Evolutionary conservation across 2,329 filamentous ascomycete species (phyloP).

Genomic region (Talaromyces sp.): DNA sequence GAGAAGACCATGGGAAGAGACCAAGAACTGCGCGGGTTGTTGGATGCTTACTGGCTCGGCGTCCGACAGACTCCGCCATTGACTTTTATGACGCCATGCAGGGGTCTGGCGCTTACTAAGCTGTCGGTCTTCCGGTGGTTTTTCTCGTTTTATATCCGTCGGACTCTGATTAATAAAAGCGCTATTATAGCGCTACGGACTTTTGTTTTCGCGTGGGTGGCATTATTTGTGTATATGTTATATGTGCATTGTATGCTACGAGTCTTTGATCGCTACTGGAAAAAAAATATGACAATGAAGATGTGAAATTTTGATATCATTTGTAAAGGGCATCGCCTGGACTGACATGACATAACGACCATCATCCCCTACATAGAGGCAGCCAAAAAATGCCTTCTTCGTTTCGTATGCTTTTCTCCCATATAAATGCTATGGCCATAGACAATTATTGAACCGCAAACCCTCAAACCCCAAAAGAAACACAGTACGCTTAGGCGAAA

Average conservation of each 20-base stretch:
- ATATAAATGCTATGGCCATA: constrained; percentile 38
- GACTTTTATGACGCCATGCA: not conserved
- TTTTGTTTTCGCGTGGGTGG: not conserved
- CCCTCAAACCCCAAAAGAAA: constrained; percentile 28
- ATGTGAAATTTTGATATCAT: constrained; percentile 31
- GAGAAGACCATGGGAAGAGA: constrained; percentile 11
- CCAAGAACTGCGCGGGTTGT: not conserved
- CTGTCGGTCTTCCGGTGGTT: not conserved
- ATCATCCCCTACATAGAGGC: constrained; percentile 28
- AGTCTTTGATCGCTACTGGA: not conserved
- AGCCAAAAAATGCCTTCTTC: constrained; percentile 29
- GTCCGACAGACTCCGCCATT: not conserved
- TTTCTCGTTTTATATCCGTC: constrained; percentile 1
- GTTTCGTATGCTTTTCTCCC: constrained; percentile 30
- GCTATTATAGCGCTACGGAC: not conserved
- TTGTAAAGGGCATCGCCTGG: constrained; percentile 33
- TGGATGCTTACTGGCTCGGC: not conserved
- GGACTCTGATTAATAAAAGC: not conserved
- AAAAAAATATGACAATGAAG: not conserved
- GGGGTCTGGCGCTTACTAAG: not conserved
- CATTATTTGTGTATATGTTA: no score
- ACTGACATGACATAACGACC: constrained; percentile 32
- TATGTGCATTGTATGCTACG: no score
- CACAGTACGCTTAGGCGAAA: constrained; percentile 73
- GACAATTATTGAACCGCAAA: constrained; percentile 39